Evolutionary conservation across 768 basidiomycete genomes (phyloP), one percentile per base, ranked within the genome.

Genomic region (Exidia glandulosa): DNA sequence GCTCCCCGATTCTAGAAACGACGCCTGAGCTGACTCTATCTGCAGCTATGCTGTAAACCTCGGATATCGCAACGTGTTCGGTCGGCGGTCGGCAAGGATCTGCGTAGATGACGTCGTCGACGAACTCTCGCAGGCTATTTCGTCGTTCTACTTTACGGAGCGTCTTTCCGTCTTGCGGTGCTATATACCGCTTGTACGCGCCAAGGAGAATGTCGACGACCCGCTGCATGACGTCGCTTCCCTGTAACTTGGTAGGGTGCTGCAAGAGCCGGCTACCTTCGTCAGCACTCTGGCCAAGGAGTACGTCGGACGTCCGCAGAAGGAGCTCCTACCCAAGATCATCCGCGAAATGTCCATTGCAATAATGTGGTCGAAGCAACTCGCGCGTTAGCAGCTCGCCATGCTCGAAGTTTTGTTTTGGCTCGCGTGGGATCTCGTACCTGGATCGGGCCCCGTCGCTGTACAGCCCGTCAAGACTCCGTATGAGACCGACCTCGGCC

Each of bases 401-500:
- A 68, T 93, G 47, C 74, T 96, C 56, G 91, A 96, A 64, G 82
- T 94, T 33, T 76, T 96, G 50, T 97, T 96, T 71, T 90, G 90
- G 83, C 79, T 84, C 3, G 86, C 93, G 81, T 94, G 87, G 84
- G 83, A 81, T 13, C 85, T 83, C 60, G 80, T 82, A 12, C 71
- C 85, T 0, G 86, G 88, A 64, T 79, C 76, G 36, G 88, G 86
- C 2, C 73, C 79, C 3, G 67, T 87, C 59, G 84, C 90, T 31
- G 76, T 79, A 64, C 73, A 75, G 58, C 79, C 93, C 36, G 82
- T 84, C 69, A 77, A 85, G 61, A 77, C 83, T 1, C 84, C 85
- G 5, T 87, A 86, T 67, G 70, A 71, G 32, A 83, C 84, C 0
- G 76, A 81, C 47, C 77, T 91, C 4, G 90, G 90, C 0, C 77